A percentile compares a stretch with the other conserved stretches of the same genome.
phyloP scores from a whole-genome alignment of 371 early-diverging fungal species.

The Smittium mucronatum region DNA sequence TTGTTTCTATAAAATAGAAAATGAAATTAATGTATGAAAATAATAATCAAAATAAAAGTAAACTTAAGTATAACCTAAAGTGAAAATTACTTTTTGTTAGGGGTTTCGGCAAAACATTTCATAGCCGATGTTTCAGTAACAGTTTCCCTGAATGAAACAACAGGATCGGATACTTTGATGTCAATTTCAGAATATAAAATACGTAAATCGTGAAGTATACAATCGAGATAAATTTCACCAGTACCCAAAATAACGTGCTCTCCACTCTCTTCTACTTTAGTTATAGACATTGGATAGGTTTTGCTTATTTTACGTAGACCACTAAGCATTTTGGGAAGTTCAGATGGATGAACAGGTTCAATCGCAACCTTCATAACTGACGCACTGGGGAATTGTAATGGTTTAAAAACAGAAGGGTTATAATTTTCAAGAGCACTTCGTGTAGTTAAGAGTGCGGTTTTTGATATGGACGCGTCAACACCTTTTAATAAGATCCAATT shows the following conservation, averaged over 20 bases:
- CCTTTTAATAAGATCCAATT: conserved; percentile 86
- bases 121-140: conserved; percentile 86
- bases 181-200: conserved; percentile 89
- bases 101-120: conserved; percentile 91
- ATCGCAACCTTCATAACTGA: conserved; percentile 88
- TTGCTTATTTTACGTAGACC: conserved; percentile 89
- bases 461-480: conserved; percentile 80
- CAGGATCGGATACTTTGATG: conserved; percentile 92
- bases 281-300: conserved; percentile 80
- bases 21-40: neutral
- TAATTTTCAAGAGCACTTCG: conserved; percentile 37
- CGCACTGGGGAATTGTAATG: conserved; percentile 66
- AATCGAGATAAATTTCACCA: conserved; percentile 92
- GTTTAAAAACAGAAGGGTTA: conserved; percentile 71
- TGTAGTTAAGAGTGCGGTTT: conserved; percentile 76
- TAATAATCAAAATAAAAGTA: neutral
- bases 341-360: conserved; percentile 91
- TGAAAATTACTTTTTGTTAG: conserved; percentile 67
- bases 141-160: conserved; percentile 90
- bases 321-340: conserved; percentile 94
- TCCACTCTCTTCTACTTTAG: conserved; percentile 93
- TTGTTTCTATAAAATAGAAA: conserved; percentile 47
- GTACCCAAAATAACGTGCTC: conserved; percentile 90
- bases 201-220: conserved; percentile 88
- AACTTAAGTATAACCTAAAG: neutral